Evolutionary conservation across 2,329 filamentous ascomycete species (phyloP).

Genomic region (Cordyceps cicadae): DNA sequence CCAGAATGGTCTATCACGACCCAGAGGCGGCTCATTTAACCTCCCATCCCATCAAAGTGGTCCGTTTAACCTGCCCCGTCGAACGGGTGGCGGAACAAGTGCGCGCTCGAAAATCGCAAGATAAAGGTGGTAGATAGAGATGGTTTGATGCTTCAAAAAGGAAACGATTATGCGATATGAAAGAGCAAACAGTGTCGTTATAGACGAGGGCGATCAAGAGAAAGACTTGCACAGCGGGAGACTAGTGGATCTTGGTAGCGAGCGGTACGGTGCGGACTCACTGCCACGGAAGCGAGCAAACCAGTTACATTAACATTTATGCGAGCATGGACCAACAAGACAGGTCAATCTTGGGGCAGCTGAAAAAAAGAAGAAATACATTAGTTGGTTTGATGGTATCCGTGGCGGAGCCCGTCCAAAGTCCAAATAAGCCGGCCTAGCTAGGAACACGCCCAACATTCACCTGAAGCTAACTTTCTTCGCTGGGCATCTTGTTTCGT

Average conservation of each 20-base stretch:
- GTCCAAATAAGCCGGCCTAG: background rate
- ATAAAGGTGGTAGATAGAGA: background rate
- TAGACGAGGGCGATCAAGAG: background rate
- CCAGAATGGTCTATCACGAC: too few relatives aligned
- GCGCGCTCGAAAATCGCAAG: background rate
- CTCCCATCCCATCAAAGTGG: background rate
- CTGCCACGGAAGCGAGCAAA: background rate
- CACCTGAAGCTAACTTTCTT: background rate
- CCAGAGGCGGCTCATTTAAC: too few relatives aligned
- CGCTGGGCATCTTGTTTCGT: background rate
- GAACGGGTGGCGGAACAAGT: background rate
- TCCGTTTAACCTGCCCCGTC: background rate
- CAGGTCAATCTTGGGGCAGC: too few relatives aligned
- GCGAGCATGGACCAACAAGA: too few relatives aligned
- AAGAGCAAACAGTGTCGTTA: background rate
- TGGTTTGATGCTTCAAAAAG: background rate
- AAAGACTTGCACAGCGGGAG: background rate
- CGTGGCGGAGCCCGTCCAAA: background rate
- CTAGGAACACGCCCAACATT: background rate
- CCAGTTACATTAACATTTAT: background rate
- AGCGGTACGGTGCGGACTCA: background rate
- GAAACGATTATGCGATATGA: background rate
- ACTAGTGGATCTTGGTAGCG: background rate
- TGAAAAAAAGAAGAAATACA: too few relatives aligned
- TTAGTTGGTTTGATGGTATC: background rate